Evolutionary conservation across 768 basidiomycete genomes (phyloP), one percentile per base, ranked within the genome.

Genomic region (Naematelia aurantialba): DNA sequence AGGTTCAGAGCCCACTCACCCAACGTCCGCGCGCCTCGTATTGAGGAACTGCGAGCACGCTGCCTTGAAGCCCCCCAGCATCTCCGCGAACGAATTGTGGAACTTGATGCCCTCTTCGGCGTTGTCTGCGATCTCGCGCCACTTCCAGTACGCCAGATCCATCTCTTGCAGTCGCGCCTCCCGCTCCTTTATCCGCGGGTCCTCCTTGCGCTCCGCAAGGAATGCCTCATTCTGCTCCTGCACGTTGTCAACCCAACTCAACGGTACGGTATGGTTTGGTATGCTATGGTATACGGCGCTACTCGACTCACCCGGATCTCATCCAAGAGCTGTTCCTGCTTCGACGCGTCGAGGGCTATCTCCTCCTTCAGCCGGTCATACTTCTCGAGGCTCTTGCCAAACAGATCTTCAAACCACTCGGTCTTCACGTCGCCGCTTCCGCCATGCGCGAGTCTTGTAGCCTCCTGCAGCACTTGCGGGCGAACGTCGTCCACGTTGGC

Each of bases 91-190:
- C 67, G 89, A 88, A 61, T 90, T 91, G 74, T 99, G 94, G 71
- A 97, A 98, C 88, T 89, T 87, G 67, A 88, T 81, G 4, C 93
- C 93, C 72, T 98, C 94, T 42, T 89, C 86, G 4, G 96, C 79
- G 76, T 98, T 92, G 51, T 83, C 82, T 1, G 80, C 81, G 13
- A 96, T 88, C 73, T 97, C 93, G 55, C 83, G 81, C 76, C 91
- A 96, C 69, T 90, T 91, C 78, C 86, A 86, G 76, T 89, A 89
- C 0, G 92, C 89, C 11, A 87, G 76, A 63, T 94, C 90, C 45
- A 94, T 83, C 12, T 85, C 84, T 71, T 90, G 89, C 25, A 98
- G 77, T 0, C 86, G 88, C 59, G 83, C 80, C 77, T 94, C 91
- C 14, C 96, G 83, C 48, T 86, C 86, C 68, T 88, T 89, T 14